Evolutionary conservation across 805 yeast species (phyloP).

Genomic region (Ogataea angusta): DNA sequence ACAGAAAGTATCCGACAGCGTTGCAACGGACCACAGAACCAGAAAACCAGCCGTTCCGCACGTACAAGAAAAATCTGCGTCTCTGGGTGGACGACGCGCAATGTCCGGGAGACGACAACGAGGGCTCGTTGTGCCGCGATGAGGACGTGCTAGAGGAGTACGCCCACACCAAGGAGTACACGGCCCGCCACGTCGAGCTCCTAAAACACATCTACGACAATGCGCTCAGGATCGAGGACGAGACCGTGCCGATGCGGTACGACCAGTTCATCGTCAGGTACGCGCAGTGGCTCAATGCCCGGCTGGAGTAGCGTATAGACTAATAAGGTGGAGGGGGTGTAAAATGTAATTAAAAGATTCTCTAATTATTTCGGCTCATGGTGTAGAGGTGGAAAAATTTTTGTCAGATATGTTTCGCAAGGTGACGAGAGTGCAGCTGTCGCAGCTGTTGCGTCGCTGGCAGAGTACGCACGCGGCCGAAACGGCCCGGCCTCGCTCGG

Average conservation of each 20-base stretch:
- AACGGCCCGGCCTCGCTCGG: background rate
- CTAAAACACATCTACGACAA: conserved; percentile 11
- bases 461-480: conserved; percentile 3
- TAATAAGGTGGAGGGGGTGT: background rate
- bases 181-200: conserved; percentile 23
- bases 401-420: background rate
- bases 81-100: conserved; percentile 47
- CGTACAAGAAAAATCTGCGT: conserved; percentile 49
- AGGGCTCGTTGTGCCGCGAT: conserved; percentile 31
- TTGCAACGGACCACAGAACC: conserved; percentile 35
- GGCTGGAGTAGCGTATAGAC: conserved; percentile 11
- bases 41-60: conserved; percentile 38
- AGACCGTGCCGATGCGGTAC: conserved; percentile 27
- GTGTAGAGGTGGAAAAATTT: conserved; percentile 7
- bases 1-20: conserved; percentile 46
- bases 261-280: conserved; percentile 28
- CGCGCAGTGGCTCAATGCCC: conserved; percentile 20
- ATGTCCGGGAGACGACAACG: conserved; percentile 26
- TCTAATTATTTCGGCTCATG: background rate
- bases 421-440: background rate
- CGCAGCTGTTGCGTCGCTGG: conserved; percentile 2
- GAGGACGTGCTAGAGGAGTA: conserved; percentile 32
- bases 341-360: too few relatives aligned
- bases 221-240: conserved; percentile 18
- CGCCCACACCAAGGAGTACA: conserved; percentile 28